Evolutionary conservation across 768 basidiomycete genomes (phyloP).

Genomic region (Austroboletus festivus): DNA sequence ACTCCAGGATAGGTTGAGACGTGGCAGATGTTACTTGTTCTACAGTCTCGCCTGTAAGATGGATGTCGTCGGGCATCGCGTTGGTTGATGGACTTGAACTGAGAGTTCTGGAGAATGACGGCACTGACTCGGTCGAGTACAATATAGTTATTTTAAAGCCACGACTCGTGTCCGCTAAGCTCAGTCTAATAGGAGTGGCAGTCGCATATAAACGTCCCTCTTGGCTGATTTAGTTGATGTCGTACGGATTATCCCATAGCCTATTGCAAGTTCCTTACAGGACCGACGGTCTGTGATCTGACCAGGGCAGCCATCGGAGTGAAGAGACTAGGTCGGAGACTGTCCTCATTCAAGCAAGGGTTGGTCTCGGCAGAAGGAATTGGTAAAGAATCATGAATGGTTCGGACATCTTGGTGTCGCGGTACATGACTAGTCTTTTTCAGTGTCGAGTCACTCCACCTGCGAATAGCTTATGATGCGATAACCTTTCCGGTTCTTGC

Average conservation of each 20-base stretch:
- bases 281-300: conserved; percentile 42
- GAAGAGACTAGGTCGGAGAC: conserved; percentile 57
- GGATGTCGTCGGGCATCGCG: conserved; percentile 17
- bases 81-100: too few species aligned
- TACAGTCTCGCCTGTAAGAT: neutral
- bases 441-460: neutral
- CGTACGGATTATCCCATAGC: too few species aligned
- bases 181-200: neutral
- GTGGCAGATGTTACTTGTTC: neutral
- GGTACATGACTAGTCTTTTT: conserved; percentile 58
- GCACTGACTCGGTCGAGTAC: too few species aligned
- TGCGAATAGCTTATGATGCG: conserved; percentile 66
- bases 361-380: conserved; percentile 79
- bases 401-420: conserved; percentile 83
- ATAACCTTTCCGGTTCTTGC: conserved; percentile 80
- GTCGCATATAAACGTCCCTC: too few species aligned
- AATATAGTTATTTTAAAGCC: too few species aligned
- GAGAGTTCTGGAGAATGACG: neutral
- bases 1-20: conserved; percentile 2
- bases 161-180: too few species aligned
- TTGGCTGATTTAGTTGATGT: too few species aligned
- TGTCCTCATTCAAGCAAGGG: conserved; percentile 71
- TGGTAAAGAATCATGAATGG: conserved; percentile 74
- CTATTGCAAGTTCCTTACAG: conserved; percentile 18
- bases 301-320: conserved; percentile 59